Conservation (phyloP, 2,329 filamentous ascomycete genomes). For the Aspergillus udagawae region DNA sequence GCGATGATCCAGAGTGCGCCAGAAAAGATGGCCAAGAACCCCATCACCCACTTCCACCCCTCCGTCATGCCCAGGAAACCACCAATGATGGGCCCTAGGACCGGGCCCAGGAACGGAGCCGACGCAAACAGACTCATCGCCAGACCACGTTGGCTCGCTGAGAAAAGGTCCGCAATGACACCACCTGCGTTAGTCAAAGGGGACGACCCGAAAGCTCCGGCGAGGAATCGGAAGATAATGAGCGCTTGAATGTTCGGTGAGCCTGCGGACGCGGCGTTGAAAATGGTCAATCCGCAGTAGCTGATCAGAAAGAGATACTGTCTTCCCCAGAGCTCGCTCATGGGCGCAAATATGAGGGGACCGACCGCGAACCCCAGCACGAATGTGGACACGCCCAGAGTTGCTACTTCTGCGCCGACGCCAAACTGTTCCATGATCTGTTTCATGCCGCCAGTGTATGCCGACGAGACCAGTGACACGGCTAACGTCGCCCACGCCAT, state of each 20-base stretch:
- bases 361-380: slow-evolving; percentile 45
- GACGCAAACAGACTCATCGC: slow-evolving; percentile 63
- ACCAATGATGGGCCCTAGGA: slow-evolving; percentile 61
- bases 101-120: slow-evolving; percentile 64
- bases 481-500: slow-evolving; percentile 40
- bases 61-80: slow-evolving; percentile 62
- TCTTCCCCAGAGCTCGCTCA: slow-evolving; percentile 37
- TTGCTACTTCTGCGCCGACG: slow-evolving; percentile 35
- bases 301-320: slow-evolving; percentile 32
- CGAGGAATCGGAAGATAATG: slow-evolving; percentile 65
- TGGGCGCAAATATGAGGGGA: slow-evolving; percentile 43
- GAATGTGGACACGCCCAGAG: slow-evolving; percentile 44
- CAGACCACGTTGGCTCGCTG: slow-evolving; percentile 49
- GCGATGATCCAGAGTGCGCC: slow-evolving; percentile 51
- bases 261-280: slow-evolving; percentile 59
- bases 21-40: slow-evolving; percentile 60
- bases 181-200: slow-evolving; percentile 61
- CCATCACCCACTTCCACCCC: slow-evolving; percentile 68
- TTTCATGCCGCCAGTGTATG: slow-evolving; percentile 38
- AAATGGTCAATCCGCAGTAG: slow-evolving; percentile 49
- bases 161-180: slow-evolving; percentile 60
- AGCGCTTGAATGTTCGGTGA: slow-evolving; percentile 56
- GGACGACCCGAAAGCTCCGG: slow-evolving; percentile 59
- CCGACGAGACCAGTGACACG: slow-evolving; percentile 41
- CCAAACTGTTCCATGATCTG: slow-evolving; percentile 35